phyloP scores from a whole-genome alignment of 352 stramenopile genomes.

The Phytophthora crassamura region DNA sequence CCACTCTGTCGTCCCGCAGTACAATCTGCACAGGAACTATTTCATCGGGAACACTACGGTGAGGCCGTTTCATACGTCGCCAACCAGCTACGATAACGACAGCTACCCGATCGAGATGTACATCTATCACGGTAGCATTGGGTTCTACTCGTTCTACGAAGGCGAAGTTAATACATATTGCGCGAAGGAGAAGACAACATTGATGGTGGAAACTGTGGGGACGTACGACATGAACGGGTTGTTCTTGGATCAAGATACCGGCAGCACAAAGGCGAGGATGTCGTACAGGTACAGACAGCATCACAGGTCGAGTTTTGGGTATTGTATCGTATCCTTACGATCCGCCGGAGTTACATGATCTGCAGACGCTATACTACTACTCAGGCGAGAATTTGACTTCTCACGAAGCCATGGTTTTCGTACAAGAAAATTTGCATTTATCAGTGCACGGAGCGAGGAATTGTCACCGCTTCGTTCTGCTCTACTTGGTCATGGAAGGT shows the following conservation, averaged over 20 bases:
- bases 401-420: slow-evolving; percentile 11
- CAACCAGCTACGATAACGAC: neutral
- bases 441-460: slow-evolving; percentile 2
- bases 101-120: slow-evolving; percentile 11
- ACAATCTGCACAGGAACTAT: slow-evolving; percentile 31
- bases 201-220: slow-evolving; percentile 1
- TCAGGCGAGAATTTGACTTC: slow-evolving; percentile 1
- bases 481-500: slow-evolving; percentile 23
- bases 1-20: slow-evolving; percentile 23
- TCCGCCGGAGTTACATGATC: slow-evolving; percentile 1
- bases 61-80: neutral
- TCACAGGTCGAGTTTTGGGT: slow-evolving; percentile 5
- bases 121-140: slow-evolving; percentile 13
- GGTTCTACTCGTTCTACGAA: slow-evolving; percentile 16
- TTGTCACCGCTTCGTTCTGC: slow-evolving; percentile 5
- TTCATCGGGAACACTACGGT: slow-evolving; percentile 6
- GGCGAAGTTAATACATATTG: slow-evolving; percentile 5
- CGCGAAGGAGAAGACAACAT: neutral
- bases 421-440: slow-evolving; percentile 6
- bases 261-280: neutral
- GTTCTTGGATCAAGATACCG: slow-evolving; percentile 3
- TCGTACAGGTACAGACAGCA: slow-evolving; percentile 18
- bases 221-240: slow-evolving; percentile 17
- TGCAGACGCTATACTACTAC: slow-evolving; percentile 10
- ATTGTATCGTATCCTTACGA: slow-evolving; percentile 15